Evolutionary conservation across 192 early-diverging fungal genomes (phyloP).

Genomic region (Jimgerdemannia lactiflua): DNA sequence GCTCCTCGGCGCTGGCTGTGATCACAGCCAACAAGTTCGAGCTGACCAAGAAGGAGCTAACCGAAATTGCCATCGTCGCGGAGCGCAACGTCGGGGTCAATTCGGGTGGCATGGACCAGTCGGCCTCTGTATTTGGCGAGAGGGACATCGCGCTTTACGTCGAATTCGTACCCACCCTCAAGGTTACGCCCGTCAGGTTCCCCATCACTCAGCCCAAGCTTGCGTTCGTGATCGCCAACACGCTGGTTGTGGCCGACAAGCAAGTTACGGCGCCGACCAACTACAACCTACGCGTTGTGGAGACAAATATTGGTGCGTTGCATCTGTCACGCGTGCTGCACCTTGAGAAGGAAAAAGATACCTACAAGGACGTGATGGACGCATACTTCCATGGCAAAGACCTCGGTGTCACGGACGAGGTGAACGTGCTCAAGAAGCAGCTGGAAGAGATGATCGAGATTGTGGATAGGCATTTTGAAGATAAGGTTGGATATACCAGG

Average conservation of each 20-base stretch:
- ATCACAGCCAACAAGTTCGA: constrained; percentile 45
- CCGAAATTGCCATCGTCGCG: constrained; percentile 71
- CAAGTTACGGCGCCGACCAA: constrained; percentile 79
- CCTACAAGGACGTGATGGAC: constrained; percentile 43
- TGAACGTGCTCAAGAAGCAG: constrained; percentile 9
- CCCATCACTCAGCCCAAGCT: constrained; percentile 50
- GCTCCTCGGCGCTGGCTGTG: constrained; percentile 70
- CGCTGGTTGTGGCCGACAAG: constrained; percentile 84
- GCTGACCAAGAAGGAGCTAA: constrained; percentile 51
- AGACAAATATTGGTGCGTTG: constrained; percentile 78
- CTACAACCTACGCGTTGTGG: constrained; percentile 94
- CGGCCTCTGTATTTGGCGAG: constrained; percentile 78
- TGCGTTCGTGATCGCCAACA: constrained; percentile 90
- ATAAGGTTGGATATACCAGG: constrained; percentile 37
- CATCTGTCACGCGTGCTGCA: constrained; percentile 55
- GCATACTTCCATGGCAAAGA: constrained; percentile 36
- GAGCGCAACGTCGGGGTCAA: constrained; percentile 84
- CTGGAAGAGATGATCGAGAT: constrained; percentile 22
- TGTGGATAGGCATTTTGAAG: constrained; percentile 29
- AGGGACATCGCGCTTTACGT: constrained; percentile 71
- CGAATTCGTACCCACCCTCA: constrained; percentile 77
- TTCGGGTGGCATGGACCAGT: constrained; percentile 86
- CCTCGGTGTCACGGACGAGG: neutral
- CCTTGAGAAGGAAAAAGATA: constrained; percentile 29
- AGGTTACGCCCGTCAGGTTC: constrained; percentile 56